phyloP scores from a whole-genome alignment of 202 grass and related monocot genomes.

The Saccharum hybrid region DNA sequence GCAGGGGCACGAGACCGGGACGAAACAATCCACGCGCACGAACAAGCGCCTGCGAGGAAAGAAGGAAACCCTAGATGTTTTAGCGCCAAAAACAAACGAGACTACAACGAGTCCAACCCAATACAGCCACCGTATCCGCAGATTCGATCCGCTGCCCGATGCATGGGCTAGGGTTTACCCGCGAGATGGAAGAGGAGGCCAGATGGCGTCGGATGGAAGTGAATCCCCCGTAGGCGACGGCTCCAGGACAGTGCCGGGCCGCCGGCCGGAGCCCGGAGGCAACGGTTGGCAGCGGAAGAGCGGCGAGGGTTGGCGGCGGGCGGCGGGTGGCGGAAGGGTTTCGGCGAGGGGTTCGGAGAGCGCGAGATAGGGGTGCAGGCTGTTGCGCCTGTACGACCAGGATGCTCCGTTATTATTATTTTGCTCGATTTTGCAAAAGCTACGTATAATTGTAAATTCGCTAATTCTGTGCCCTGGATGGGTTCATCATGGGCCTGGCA shows the following conservation, averaged over 20 bases:
- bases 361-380: not conserved
- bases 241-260: not conserved
- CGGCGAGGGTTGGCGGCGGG: slow-evolving; percentile 17
- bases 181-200: not conserved
- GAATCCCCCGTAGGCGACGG: not conserved
- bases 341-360: slow-evolving; percentile 32
- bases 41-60: slow-evolving; percentile 27
- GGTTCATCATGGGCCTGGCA: too few species aligned
- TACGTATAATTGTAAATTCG: not conserved
- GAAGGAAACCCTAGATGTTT: slow-evolving; percentile 19
- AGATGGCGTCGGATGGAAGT: not conserved
- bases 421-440: not conserved
- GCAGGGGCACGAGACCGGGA: slow-evolving; percentile 24
- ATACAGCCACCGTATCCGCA: not conserved
- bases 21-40: not conserved
- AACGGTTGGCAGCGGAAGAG: slow-evolving; percentile 10
- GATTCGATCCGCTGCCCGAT: slow-evolving; percentile 25
- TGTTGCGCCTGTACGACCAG: not conserved
- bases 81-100: not conserved
- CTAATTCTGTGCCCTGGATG: not conserved
- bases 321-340: slow-evolving; percentile 26
- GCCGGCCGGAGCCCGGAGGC: not conserved
- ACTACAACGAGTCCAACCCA: not conserved
- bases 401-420: slow-evolving; percentile 18
- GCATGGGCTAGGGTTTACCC: slow-evolving; percentile 52